Conservation (phyloP, 768 basidiomycete species). For the Coprinopsis cinerea region DNA sequence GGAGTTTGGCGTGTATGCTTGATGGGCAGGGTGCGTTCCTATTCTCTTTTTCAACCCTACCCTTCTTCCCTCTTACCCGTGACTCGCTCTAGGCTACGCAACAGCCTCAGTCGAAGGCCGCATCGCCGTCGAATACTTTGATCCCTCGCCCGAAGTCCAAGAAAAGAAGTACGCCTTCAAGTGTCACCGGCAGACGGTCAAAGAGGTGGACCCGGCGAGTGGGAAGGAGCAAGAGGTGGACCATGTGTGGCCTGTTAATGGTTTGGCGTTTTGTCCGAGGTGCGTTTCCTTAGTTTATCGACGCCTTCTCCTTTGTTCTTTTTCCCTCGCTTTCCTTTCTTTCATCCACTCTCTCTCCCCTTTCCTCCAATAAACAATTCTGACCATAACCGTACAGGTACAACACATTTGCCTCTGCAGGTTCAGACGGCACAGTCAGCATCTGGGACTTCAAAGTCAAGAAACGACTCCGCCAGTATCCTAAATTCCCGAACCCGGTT, state of each 20-base stretch:
- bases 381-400: conserved; percentile 38
- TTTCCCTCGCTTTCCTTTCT: not conserved
- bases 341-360: too few species aligned
- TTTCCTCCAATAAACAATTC: not conserved
- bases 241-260: conserved; percentile 95
- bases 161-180: conserved; percentile 94
- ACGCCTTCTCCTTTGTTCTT: not conserved
- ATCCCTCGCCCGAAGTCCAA: conserved; percentile 70
- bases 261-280: conserved; percentile 89
- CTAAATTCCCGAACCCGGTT: conserved; percentile 71
- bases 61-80: not conserved
- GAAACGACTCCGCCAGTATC: conserved; percentile 89
- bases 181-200: conserved; percentile 79
- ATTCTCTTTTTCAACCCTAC: not conserved
- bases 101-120: conserved; percentile 92
- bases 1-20: conserved; percentile 86
- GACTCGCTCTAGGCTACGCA: conserved; percentile 66
- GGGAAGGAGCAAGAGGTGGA: conserved; percentile 68
- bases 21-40: conserved; percentile 75
- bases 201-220: not conserved
- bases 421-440: conserved; percentile 89
- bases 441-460: conserved; percentile 98
- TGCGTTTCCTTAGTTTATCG: conserved; percentile 29
- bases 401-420: conserved; percentile 94
- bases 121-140: conserved; percentile 96